A percentile compares a stretch with the other conserved stretches of the same genome.
Conservation (phyloP, 176 grass and related monocot genomes). For the Rhynchospora tenuis region DNA sequence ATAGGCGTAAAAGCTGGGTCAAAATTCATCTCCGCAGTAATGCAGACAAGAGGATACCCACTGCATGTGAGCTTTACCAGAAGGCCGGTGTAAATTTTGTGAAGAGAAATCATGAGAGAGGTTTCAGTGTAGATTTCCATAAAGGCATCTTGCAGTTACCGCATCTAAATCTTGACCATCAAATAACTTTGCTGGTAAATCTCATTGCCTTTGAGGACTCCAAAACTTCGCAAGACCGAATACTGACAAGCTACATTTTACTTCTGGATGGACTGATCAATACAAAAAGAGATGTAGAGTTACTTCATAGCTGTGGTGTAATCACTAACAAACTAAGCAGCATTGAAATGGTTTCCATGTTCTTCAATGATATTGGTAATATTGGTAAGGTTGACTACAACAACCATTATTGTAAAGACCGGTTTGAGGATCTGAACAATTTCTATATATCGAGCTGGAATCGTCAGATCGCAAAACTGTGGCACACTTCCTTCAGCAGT, state of each 20-base stretch:
- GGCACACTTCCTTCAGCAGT: slow-evolving; percentile 13
- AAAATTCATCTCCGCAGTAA: background rate
- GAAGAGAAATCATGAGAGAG: background rate
- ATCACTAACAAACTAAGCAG: background rate
- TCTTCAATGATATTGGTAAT: background rate
- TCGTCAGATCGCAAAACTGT: background rate
- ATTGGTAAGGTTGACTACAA: background rate
- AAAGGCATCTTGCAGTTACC: background rate
- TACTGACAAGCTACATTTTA: background rate
- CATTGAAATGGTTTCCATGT: background rate
- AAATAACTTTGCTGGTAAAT: background rate
- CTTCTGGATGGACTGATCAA: slow-evolving; percentile 3
- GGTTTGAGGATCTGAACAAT: background rate
- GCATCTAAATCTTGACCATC: background rate
- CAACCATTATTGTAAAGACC: background rate
- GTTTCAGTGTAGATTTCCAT: background rate
- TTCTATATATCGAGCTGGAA: background rate
- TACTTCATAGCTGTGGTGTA: background rate
- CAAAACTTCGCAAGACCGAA: background rate
- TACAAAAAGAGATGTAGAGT: background rate
- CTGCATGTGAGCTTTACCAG: background rate
- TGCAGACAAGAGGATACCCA: background rate
- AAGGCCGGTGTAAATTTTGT: background rate
- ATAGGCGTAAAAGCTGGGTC: background rate
- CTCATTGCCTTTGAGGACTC: background rate